These are phyloP conservation scores for Colletotrichum gloeosporioides DNA, from an alignment of 2,329 filamentous ascomycete species.

Conservation along the genomic window DNA sequence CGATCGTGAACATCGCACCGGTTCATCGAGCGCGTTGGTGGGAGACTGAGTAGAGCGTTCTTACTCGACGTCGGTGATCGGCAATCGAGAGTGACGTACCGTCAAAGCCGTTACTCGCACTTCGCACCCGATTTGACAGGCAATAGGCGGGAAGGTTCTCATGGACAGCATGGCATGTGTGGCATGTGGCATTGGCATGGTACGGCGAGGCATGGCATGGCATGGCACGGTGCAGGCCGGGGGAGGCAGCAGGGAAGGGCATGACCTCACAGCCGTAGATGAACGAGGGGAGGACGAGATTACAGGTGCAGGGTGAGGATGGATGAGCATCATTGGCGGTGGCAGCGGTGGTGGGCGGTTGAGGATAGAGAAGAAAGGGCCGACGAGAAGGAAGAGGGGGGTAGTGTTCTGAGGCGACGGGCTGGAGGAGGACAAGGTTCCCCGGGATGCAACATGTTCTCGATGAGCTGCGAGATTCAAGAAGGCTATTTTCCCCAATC, in stretches of 20 bases:
- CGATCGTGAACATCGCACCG: conserved; percentile 2
- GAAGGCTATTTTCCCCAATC: background rate
- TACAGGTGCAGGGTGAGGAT: background rate
- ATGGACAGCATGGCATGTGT: background rate
- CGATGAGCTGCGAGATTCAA: background rate
- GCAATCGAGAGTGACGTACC: background rate
- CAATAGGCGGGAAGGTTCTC: background rate
- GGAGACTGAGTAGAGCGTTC: background rate
- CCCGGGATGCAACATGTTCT: background rate
- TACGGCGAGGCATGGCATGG: background rate
- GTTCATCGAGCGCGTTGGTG: background rate
- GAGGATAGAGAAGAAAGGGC: background rate
- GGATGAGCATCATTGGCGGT: background rate
- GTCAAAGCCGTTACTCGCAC: background rate
- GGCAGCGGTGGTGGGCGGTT: background rate
- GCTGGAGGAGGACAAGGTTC: background rate
- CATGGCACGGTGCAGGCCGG: background rate
- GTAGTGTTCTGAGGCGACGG: background rate
- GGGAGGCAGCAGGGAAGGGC: background rate
- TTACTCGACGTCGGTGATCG: conserved; percentile 5
- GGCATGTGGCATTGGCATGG: background rate
- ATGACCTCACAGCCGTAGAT: background rate
- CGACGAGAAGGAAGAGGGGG: background rate
- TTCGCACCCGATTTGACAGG: background rate
- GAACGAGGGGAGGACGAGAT: background rate